These are phyloP conservation scores for Silene vulgaris DNA, from an alignment of 179 eudicot species.

Conservation along the genomic window DNA sequence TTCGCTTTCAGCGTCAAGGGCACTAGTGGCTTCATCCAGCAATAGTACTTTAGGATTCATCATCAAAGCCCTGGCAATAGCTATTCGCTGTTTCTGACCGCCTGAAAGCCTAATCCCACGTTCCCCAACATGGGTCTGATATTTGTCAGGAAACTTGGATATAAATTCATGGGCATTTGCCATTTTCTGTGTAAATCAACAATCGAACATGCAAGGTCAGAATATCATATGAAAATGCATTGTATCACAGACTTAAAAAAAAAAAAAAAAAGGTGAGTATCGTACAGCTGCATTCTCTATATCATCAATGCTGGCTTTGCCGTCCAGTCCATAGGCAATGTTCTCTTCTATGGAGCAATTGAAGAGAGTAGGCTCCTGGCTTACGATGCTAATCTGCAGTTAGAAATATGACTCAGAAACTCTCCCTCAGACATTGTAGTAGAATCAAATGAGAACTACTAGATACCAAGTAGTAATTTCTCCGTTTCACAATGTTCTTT, in stretches of 20 bases:
- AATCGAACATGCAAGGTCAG: constrained; percentile 3
- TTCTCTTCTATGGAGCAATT: constrained; percentile 87
- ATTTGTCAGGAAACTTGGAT: constrained; percentile 72
- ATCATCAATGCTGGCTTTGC: constrained; percentile 58
- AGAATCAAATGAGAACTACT: background rate
- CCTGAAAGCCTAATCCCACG: constrained; percentile 90
- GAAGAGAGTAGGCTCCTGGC: constrained; percentile 93
- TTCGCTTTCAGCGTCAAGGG: constrained; percentile 93
- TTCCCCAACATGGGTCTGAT: constrained; percentile 80
- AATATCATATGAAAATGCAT: background rate
- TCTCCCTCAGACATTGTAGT: background rate
- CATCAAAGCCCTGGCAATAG: constrained; percentile 84
- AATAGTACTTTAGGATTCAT: constrained; percentile 85
- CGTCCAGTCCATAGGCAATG: constrained; percentile 76
- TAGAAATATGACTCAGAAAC: background rate
- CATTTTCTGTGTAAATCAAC: constrained; percentile 57
- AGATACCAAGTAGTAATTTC: background rate
- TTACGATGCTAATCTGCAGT: constrained; percentile 76
- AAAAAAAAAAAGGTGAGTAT: background rate
- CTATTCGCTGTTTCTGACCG: constrained; percentile 88
- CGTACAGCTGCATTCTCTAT: constrained; percentile 90
- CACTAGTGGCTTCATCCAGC: constrained; percentile 92
- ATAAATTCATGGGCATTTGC: constrained; percentile 91
- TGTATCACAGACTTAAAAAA: background rate
- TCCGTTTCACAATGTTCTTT: background rate